Conservation (phyloP, 768 basidiomycete genomes). For the Lactarius sp. region DNA sequence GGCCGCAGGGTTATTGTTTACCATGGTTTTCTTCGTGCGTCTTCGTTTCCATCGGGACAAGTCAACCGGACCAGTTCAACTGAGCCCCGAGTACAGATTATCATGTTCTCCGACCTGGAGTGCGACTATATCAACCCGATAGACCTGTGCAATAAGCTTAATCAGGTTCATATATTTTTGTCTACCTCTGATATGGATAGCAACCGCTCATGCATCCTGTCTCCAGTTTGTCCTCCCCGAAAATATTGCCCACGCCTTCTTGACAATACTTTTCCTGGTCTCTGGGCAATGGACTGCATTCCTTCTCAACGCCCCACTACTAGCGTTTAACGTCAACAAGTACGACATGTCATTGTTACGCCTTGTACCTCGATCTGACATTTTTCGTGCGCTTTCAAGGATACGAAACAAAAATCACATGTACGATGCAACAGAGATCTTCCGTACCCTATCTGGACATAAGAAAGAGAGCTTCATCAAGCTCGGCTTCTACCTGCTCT, state of each 20-base stretch:
- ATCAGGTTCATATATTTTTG: constrained; percentile 56
- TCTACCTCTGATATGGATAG: background rate
- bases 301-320: constrained; percentile 81
- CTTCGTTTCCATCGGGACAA: background rate
- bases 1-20: constrained; percentile 93
- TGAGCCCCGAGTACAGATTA: constrained; percentile 61
- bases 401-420: constrained; percentile 92
- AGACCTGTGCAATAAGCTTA: constrained; percentile 99
- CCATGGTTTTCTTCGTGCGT: constrained; percentile 99
- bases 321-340: constrained; percentile 94
- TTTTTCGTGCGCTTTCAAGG: constrained; percentile 38
- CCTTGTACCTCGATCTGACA: constrained; percentile 1
- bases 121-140: constrained; percentile 99
- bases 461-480: constrained; percentile 97
- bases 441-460: constrained; percentile 87
- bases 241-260: constrained; percentile 90
- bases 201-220: background rate
- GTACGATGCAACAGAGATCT: constrained; percentile 99
- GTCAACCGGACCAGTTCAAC: background rate
- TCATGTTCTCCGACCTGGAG: constrained; percentile 99
- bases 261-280: constrained; percentile 86
- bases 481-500: constrained; percentile 87
- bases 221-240: constrained; percentile 95
- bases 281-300: constrained; percentile 95
- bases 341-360: constrained; percentile 37